phyloP scores from a whole-genome alignment of 108 stramenopile species.

The Cylindrotheca fusiformis region DNA sequence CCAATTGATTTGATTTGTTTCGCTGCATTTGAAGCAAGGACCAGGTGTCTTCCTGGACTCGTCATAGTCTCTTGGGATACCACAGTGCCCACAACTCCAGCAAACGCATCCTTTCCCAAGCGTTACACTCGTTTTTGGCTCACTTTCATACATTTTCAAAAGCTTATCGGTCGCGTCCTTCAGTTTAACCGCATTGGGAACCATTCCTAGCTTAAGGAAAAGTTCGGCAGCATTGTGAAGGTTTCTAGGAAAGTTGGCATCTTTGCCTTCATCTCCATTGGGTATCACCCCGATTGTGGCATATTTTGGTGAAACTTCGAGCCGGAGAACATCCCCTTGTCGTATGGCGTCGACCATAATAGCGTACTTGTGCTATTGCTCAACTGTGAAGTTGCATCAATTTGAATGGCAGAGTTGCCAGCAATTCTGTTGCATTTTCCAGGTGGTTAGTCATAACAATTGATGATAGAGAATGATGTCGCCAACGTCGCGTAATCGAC shows the following conservation, averaged over 20 bases:
- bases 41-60: slow-evolving; percentile 12
- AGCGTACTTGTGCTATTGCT: too few species aligned
- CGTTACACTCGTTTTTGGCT: slow-evolving; percentile 2
- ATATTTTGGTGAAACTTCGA: slow-evolving; percentile 15
- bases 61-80: slow-evolving; percentile 13
- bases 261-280: slow-evolving; percentile 19
- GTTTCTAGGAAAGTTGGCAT: slow-evolving; percentile 28
- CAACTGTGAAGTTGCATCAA: too few species aligned
- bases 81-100: slow-evolving; percentile 23
- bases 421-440: too few species aligned
- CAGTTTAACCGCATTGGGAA: slow-evolving; percentile 10
- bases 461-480: too few species aligned
- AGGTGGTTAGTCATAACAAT: too few species aligned
- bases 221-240: slow-evolving; percentile 35
- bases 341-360: slow-evolving; percentile 2
- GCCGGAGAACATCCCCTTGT: slow-evolving; percentile 21
- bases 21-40: slow-evolving; percentile 12
- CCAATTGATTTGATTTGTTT: slow-evolving; percentile 24
- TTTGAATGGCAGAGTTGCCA: too few species aligned
- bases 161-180: slow-evolving; percentile 9
- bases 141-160: slow-evolving; percentile 12
- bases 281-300: slow-evolving; percentile 14
- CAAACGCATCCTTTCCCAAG: slow-evolving; percentile 25
- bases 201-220: slow-evolving; percentile 23
- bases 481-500: too few species aligned